Conservation (phyloP, 768 basidiomycete genomes). For the Suillus occidentalis region DNA sequence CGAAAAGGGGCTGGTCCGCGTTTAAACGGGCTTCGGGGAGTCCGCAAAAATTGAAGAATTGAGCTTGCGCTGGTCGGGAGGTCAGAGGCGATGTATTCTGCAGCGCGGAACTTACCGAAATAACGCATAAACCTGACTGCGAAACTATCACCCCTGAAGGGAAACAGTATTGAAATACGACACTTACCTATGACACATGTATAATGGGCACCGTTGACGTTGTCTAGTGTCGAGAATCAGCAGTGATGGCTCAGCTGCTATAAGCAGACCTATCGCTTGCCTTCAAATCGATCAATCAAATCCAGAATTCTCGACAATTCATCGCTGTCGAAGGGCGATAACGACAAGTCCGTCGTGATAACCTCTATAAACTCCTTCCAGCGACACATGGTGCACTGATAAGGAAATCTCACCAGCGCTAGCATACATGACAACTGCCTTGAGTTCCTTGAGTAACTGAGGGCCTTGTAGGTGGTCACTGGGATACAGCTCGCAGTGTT, state of each 20-base stretch:
- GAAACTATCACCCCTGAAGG: neutral
- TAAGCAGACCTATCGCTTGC: neutral
- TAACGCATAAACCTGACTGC: conserved; percentile 44
- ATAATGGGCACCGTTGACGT: neutral
- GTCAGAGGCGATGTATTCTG: neutral
- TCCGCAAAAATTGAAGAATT: conserved; percentile 48
- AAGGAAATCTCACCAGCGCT: conserved; percentile 20
- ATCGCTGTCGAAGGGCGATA: conserved; percentile 12
- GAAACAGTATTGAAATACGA: neutral
- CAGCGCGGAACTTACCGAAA: conserved; percentile 34
- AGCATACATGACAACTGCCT: conserved; percentile 7
- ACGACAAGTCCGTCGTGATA: conserved; percentile 7
- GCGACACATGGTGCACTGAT: neutral
- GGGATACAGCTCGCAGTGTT: conserved; percentile 9
- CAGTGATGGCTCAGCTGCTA: neutral
- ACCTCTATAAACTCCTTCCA: conserved; percentile 21
- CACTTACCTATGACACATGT: conserved; percentile 5
- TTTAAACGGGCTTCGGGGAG: conserved; percentile 46
- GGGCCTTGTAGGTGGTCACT: neutral
- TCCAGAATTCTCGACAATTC: conserved; percentile 7
- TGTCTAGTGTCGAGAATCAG: conserved; percentile 2
- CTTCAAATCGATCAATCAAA: conserved; percentile 8
- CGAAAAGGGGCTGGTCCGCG: conserved; percentile 41
- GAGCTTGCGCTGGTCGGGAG: conserved; percentile 21
- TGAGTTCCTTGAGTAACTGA: conserved; percentile 4